Evolutionary conservation across 2,329 filamentous ascomycete species (phyloP).

Genomic region (Fusarium setosum): DNA sequence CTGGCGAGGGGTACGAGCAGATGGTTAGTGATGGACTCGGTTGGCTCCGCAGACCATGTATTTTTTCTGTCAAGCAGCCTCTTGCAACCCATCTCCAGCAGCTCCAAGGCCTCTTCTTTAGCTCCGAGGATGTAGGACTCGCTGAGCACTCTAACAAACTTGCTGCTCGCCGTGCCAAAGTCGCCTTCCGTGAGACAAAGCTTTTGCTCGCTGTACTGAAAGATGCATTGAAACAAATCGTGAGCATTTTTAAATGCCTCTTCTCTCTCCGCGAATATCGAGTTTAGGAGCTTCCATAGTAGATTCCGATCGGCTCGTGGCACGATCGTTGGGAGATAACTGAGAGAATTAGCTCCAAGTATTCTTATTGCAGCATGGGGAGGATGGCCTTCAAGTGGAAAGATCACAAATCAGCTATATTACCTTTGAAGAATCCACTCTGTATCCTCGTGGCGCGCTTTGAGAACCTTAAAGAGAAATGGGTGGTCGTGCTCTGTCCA

Average conservation of each 20-base stretch:
- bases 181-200: not conserved
- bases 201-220: not conserved
- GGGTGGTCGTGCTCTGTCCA: not conserved
- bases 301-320: not conserved
- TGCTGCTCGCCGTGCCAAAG: not conserved
- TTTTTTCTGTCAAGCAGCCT: not conserved
- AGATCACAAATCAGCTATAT: not conserved
- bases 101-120: not conserved
- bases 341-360: not conserved
- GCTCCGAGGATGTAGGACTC: not conserved
- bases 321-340: conserved; percentile 5
- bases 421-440: conserved; percentile 11
- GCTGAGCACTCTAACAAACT: not conserved
- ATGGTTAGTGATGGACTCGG: not conserved
- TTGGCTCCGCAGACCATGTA: not conserved
- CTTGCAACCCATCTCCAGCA: conserved; percentile 13
- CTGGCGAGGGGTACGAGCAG: not conserved
- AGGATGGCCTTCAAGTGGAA: not conserved
- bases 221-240: not conserved
- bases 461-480: not conserved
- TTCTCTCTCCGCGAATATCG: not conserved
- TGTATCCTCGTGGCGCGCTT: not conserved
- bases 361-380: not conserved
- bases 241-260: not conserved
- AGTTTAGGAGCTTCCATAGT: not conserved